Base-by-base conservation (phyloP, 2,329 filamentous ascomycete genomes). In the Aureobasidium leucospermi region DNA sequence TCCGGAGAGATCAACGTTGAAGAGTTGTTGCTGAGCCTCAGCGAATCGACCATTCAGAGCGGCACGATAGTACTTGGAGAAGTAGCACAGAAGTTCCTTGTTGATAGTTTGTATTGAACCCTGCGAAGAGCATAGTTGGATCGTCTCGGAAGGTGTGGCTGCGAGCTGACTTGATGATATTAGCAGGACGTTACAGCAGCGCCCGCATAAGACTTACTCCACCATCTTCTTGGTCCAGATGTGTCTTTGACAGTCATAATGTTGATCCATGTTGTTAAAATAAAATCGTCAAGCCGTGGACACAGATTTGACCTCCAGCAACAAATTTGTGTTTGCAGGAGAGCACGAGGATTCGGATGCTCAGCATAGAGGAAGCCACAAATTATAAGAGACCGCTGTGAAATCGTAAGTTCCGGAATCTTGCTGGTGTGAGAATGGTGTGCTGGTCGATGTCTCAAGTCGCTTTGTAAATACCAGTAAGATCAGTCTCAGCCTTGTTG, bases 71-170 rank as follows among this genome's bases (percentile, higher is more conserved):
- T 58, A 58, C 9, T 34, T 9, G 16, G 45, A 59, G 23, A 34
- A 59, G 32, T 51, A 45, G 46, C 56, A 59, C 8, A 59, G 56
- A 7, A 59, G 38, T 28, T 19, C 46, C 23, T 49, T 59, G 56
- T 59, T 36, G 23, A 51, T 23, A 10, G 36, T n/a, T 39, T 38
- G 31, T 1, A 32, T 11, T 2, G 15, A 13, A n/a, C 43, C 43
- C 4, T 47, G 5, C 2, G 15, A 6, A 4, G 55, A 58, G 8
- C 43, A 43, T 19, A 58, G 43, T 9, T 48, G 16, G 28, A 58
- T 39, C 2, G 19, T 48, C 1, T 16, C 34, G 43, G 19, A 8
- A 13, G 55, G 31, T 36, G 2, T 34, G 9, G 1, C 16, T n/a
- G 28, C 36, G 16, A 57, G 15, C 6, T 43, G 10, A 19, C 52